A percentile compares a stretch with the other conserved stretches of the same genome.
Evolutionary conservation across 768 basidiomycete species (phyloP).

Genomic region (Kwoniella dejecticola): DNA sequence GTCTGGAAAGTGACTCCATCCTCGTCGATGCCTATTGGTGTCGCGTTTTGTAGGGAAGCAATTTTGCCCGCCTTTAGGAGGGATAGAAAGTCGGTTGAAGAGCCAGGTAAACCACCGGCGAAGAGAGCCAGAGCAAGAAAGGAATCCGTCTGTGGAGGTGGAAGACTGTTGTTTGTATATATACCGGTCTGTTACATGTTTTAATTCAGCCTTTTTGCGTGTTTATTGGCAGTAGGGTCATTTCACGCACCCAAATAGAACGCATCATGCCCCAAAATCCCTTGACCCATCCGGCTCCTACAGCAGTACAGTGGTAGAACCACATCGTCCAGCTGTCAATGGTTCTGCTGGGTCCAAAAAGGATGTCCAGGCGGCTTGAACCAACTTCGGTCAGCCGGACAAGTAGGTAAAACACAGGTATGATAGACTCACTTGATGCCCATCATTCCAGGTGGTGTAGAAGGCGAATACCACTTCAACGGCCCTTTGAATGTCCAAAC

Average conservation of each 20-base stretch:
- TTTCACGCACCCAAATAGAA: slow-evolving; percentile 5
- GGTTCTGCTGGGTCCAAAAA: slow-evolving; percentile 11
- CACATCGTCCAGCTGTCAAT: slow-evolving; percentile 23
- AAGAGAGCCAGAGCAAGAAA: slow-evolving; percentile 14
- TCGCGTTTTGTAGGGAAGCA: neutral
- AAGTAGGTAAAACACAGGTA: neutral
- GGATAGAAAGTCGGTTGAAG: neutral
- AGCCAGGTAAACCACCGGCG: slow-evolving; percentile 10
- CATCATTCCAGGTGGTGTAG: slow-evolving; percentile 18
- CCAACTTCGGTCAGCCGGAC: neutral
- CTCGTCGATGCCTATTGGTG: neutral
- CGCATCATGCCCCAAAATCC: slow-evolving; percentile 19
- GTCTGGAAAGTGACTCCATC: slow-evolving; percentile 1
- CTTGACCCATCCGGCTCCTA: slow-evolving; percentile 1
- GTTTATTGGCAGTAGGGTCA: neutral
- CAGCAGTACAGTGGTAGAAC: slow-evolving; percentile 13
- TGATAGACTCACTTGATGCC: slow-evolving; percentile 16
- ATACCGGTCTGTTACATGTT: neutral
- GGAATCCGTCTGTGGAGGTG: slow-evolving; percentile 10
- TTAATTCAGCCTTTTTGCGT: neutral
- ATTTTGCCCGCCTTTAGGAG: slow-evolving; percentile 6
- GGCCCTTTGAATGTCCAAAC: slow-evolving; percentile 17
- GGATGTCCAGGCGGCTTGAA: slow-evolving; percentile 18
- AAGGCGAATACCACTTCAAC: slow-evolving; percentile 21
- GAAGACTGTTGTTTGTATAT: neutral